These are phyloP conservation scores for Fusarium sp. DNA, from an alignment of 2,329 filamentous ascomycete species.

Conservation along the genomic window DNA sequence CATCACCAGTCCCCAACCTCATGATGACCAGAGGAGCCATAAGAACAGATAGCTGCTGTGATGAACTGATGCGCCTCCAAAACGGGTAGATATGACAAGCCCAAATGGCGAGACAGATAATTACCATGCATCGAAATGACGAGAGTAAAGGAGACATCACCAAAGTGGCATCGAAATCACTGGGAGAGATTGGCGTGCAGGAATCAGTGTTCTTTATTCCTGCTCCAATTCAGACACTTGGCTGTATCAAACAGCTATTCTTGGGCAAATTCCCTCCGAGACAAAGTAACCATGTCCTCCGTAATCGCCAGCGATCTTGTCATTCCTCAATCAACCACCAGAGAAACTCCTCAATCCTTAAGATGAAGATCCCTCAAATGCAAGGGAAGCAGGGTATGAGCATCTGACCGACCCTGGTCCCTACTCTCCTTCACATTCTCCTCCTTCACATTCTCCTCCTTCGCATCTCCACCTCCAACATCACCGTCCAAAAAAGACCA, in stretches of 20 bases:
- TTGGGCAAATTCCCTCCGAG: not conserved
- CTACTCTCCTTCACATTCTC: not conserved
- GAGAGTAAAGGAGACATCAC: not conserved
- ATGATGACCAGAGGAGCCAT: not conserved
- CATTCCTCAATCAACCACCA: not conserved
- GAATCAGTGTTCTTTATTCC: not conserved
- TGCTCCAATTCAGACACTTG: not conserved
- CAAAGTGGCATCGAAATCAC: too few relatives aligned
- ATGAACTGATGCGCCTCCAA: not conserved
- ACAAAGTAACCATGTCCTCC: not conserved
- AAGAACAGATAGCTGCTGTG: not conserved
- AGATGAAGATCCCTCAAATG: not conserved
- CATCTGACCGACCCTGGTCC: not conserved
- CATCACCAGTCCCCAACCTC: rapidly evolving
- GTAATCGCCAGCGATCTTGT: not conserved
- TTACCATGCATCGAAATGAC: not conserved
- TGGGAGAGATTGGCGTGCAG: not conserved
- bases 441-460: not conserved
- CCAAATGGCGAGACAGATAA: not conserved
- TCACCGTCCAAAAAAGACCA: constrained; percentile 8
- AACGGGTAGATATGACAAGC: not conserved
- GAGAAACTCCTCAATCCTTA: not conserved
- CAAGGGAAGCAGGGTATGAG: not conserved
- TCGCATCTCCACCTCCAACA: too few relatives aligned
- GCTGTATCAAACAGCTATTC: not conserved